phyloP scores from a whole-genome alignment of 106 monocot species.

The Dendrobium huoshanense region DNA sequence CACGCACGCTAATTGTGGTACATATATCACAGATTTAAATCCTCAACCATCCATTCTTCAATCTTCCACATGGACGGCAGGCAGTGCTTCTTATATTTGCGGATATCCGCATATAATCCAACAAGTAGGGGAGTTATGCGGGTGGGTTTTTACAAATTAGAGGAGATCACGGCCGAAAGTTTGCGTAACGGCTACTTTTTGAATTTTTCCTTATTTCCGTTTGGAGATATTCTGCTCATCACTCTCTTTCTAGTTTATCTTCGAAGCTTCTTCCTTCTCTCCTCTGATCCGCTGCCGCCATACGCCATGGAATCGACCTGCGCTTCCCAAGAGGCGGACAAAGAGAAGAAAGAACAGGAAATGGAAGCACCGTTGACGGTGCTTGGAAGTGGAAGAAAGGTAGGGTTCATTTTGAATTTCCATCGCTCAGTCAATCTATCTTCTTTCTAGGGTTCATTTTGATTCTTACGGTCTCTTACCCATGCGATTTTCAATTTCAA shows the following conservation, averaged over 20 bases:
- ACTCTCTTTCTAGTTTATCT: not conserved
- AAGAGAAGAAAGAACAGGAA: not conserved
- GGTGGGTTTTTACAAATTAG: not conserved
- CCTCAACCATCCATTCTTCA: too few species aligned
- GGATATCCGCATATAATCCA: not conserved
- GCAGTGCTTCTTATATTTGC: not conserved
- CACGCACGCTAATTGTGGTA: too few species aligned
- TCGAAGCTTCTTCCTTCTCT: not conserved
- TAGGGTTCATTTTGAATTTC: not conserved
- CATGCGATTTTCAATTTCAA: not conserved
- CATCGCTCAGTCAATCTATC: not conserved
- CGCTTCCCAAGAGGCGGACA: not conserved
- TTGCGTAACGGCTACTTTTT: conserved; percentile 5
- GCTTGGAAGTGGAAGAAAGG: not conserved
- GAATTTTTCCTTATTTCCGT: not conserved
- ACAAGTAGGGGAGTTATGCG: not conserved
- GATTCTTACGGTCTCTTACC: not conserved
- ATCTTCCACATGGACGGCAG: too few species aligned
- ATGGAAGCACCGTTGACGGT: not conserved
- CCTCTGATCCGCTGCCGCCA: not conserved
- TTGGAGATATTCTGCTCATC: too few species aligned
- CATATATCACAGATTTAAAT: too few species aligned
- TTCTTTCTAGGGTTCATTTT: not conserved
- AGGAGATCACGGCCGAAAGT: not conserved
- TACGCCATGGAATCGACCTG: not conserved